Conservation (phyloP, 352 stramenopile genomes). For the Pythium utonaiense region DNA sequence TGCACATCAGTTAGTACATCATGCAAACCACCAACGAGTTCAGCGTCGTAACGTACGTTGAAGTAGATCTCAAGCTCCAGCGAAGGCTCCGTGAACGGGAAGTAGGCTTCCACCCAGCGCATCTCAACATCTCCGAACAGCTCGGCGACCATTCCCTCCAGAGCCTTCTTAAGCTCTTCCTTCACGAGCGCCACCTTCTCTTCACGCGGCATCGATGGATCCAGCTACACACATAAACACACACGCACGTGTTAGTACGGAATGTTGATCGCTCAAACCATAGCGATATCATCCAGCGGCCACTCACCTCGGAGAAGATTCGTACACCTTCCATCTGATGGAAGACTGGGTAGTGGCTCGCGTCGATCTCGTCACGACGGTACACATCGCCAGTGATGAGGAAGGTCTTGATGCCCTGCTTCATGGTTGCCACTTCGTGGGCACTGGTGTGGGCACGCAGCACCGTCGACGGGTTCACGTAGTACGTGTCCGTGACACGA, state of each 20-base stretch:
- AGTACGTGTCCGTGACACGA: conserved; percentile 88
- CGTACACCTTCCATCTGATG: conserved; percentile 98
- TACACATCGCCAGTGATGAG: conserved; percentile 95
- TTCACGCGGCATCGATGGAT: conserved; percentile 46
- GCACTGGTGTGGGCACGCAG: conserved; percentile 90
- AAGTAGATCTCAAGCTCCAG: conserved; percentile 99
- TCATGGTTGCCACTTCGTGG: conserved; percentile 92
- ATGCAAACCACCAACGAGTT: too few relatives aligned
- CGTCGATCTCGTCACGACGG: conserved; percentile 98
- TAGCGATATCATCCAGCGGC: too few relatives aligned
- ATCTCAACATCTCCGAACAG: conserved; percentile 94
- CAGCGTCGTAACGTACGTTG: too few relatives aligned
- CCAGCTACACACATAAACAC: conserved; percentile 27
- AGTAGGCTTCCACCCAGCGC: conserved; percentile 98
- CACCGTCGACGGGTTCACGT: conserved; percentile 77
- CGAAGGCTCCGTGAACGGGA: conserved; percentile 98
- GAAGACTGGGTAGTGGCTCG: conserved; percentile 99
- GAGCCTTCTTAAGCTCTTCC: conserved; percentile 93
- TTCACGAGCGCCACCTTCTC: conserved; percentile 81
- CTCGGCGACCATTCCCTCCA: conserved; percentile 93
- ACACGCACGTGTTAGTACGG: too few relatives aligned
- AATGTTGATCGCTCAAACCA: too few relatives aligned
- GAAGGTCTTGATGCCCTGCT: conserved; percentile 87
- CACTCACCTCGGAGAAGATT: conserved; percentile 86
- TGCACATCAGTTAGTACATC: not conserved